Percentiles rank a stretch among this genome's conserved stretches.
phyloP scores from a whole-genome alignment of 768 basidiomycete species.

The Phanerochaete sordida region DNA sequence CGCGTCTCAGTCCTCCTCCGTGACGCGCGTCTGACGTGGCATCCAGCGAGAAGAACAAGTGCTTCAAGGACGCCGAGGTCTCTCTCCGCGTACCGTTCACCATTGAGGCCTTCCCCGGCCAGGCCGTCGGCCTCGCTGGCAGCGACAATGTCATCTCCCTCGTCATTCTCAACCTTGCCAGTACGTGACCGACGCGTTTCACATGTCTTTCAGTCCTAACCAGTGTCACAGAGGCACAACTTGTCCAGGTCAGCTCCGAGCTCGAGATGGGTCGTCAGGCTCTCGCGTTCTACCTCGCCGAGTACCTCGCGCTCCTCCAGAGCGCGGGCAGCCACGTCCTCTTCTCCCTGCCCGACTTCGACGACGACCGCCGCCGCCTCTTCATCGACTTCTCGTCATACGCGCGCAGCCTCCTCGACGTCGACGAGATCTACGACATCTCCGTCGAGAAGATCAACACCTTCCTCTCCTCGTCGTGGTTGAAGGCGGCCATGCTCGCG shows the following conservation, averaged over 20 bases:
- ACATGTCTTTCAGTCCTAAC: not conserved
- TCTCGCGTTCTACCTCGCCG: conserved; percentile 12
- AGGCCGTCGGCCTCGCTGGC: conserved; percentile 21
- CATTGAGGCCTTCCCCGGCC: conserved; percentile 17
- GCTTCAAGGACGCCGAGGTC: conserved; percentile 13
- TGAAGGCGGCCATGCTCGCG: conserved; percentile 23
- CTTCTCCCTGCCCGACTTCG: conserved; percentile 29
- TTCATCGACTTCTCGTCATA: conserved; percentile 25
- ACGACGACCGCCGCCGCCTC: conserved; percentile 19
- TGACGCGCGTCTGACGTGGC: not conserved
- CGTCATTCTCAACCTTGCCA: conserved; percentile 16
- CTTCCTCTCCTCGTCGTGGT: conserved; percentile 23
- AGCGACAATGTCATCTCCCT: conserved; percentile 19
- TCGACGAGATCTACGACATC: conserved; percentile 19
- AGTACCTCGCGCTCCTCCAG: conserved; percentile 26
- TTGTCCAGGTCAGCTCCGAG: conserved; percentile 10
- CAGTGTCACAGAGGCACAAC: conserved; percentile 9
- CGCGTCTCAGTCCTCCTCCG: not conserved
- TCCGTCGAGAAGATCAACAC: conserved; percentile 23
- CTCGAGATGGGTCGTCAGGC: conserved; percentile 11
- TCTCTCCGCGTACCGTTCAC: conserved; percentile 24
- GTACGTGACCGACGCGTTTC: not conserved
- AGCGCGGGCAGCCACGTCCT: conserved; percentile 27
- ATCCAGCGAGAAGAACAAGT: conserved; percentile 10
- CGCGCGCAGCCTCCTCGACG: conserved; percentile 10